Evolutionary conservation across 2,329 filamentous ascomycete genomes (phyloP), one percentile per base, ranked within the genome.

Genomic region (Colletotrichum camelliae): DNA sequence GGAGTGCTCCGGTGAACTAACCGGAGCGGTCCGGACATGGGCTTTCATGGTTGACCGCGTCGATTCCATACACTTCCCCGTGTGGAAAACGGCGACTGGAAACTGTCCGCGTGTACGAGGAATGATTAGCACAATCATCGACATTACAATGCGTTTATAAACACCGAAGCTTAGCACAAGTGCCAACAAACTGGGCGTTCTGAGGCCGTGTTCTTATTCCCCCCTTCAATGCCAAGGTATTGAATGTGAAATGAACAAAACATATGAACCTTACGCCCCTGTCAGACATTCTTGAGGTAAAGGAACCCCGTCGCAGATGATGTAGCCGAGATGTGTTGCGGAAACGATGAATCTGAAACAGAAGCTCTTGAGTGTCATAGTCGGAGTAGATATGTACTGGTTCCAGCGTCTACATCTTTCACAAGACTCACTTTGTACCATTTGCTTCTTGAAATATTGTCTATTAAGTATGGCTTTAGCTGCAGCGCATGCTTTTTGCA

Each of bases 401-500:
- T 10, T n/a, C 0, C 5, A n/a, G 5, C n/a, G 18, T 21, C 43
- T 4, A 13, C n/a, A 52, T 21, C 0, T 0, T 13, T 1, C 6
- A 52, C 3, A 52, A 6, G 2, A 21, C n/a, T 18, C n/a, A 52
- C 10, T 21, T 0, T 3, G 43, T 0, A 4, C 1, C 31, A 9
- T 33, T 52, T 52, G 2, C 7, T 13, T 52, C 5, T 13, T 52
- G 43, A 13, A 21, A 7, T 52, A 52, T 52, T 52, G 18, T 48
- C n/a, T 52, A 52, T 21, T 52, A 52, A 13, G 43, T 52, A 52
- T 52, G n/a, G 10, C 6, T 2, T 52, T 13, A 52, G 43, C 21
- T 13, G 10, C 7, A 5, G 39, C 16, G 43, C 43, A 52, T 52
- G 18, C n/a, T 43, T n/a, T 52, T n/a, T 13, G 43, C n/a, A 21